Percentiles rank a stretch among this genome's conserved stretches.
Conservation (phyloP, 768 basidiomycete species). For the Serendipita indica region DNA sequence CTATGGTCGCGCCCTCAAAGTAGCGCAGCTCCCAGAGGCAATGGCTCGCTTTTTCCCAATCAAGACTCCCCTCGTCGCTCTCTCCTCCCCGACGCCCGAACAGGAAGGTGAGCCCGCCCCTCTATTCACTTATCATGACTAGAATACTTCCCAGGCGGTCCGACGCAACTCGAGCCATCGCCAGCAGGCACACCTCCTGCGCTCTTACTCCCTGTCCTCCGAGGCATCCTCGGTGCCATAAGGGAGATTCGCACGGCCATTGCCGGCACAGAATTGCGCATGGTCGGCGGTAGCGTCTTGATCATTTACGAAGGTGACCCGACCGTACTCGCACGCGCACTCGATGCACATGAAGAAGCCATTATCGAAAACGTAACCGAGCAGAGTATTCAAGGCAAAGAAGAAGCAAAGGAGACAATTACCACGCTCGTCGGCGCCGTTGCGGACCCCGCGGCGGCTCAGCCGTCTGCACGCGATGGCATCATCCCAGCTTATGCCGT, state of each 20-base stretch:
- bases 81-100: slow-evolving; percentile 22
- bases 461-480: slow-evolving; percentile 15
- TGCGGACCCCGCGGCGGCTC: slow-evolving; percentile 10
- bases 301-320: slow-evolving; percentile 64
- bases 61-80: slow-evolving; percentile 13
- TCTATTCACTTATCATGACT: slow-evolving; percentile 50
- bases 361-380: slow-evolving; percentile 9
- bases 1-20: slow-evolving; percentile 65
- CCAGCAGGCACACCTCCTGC: slow-evolving; percentile 40
- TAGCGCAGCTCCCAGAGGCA: slow-evolving; percentile 57
- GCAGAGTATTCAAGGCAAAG: slow-evolving; percentile 2
- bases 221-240: slow-evolving; percentile 37
- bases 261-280: slow-evolving; percentile 46
- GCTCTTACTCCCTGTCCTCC: slow-evolving; percentile 43
- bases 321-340: slow-evolving; percentile 22
- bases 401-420: slow-evolving; percentile 10
- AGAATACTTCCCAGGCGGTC: no score
- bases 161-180: slow-evolving; percentile 14
- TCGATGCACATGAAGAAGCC: slow-evolving; percentile 17
- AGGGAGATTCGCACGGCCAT: slow-evolving; percentile 36
- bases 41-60: slow-evolving; percentile 64
- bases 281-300: slow-evolving; percentile 70
- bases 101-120: slow-evolving; percentile 34
- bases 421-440: slow-evolving; percentile 7
- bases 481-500: slow-evolving; percentile 41